Conservation (phyloP, 2,329 filamentous ascomycete species). For the Penicillium sp. region DNA sequence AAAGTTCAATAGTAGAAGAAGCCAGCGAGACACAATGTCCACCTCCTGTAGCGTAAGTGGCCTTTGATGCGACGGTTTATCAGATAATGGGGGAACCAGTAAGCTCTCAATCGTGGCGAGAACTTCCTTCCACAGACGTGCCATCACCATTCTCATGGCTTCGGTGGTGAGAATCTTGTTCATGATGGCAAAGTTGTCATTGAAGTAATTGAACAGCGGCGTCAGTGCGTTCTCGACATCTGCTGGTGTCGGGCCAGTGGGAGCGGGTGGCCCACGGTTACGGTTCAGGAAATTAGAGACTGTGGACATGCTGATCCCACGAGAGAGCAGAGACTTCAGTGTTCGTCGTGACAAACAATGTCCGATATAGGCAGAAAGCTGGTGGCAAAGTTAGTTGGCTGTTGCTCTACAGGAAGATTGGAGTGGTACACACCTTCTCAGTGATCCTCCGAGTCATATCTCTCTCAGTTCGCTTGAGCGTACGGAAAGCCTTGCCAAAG, state of each 20-base stretch:
- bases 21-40: constrained; percentile 92
- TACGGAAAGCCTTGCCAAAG: constrained; percentile 93
- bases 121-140: constrained; percentile 94
- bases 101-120: constrained; percentile 83
- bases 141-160: constrained; percentile 99
- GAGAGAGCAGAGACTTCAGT: constrained; percentile 65
- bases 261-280: constrained; percentile 45
- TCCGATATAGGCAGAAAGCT: constrained; percentile 91
- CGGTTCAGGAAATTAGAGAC: constrained; percentile 63
- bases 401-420: not conserved
- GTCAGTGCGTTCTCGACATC: constrained; percentile 77
- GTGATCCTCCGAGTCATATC: constrained; percentile 98
- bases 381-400: constrained; percentile 11
- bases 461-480: constrained; percentile 88
- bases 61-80: constrained; percentile 83
- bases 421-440: constrained; percentile 67
- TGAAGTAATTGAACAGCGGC: constrained; percentile 87
- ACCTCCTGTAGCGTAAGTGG: constrained; percentile 80
- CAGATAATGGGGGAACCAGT: constrained; percentile 86
- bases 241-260: constrained; percentile 57
- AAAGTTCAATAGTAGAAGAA: constrained; percentile 83
- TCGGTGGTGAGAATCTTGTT: constrained; percentile 89
- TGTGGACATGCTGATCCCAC: constrained; percentile 65
- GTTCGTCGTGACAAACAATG: constrained; percentile 79
- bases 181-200: constrained; percentile 99